Percentiles rank a stretch among this genome's conserved stretches.
These are phyloP conservation scores for Grosmannia penicillata DNA, from an alignment of 2,329 filamentous ascomycete genomes.

Conservation along the genomic window DNA sequence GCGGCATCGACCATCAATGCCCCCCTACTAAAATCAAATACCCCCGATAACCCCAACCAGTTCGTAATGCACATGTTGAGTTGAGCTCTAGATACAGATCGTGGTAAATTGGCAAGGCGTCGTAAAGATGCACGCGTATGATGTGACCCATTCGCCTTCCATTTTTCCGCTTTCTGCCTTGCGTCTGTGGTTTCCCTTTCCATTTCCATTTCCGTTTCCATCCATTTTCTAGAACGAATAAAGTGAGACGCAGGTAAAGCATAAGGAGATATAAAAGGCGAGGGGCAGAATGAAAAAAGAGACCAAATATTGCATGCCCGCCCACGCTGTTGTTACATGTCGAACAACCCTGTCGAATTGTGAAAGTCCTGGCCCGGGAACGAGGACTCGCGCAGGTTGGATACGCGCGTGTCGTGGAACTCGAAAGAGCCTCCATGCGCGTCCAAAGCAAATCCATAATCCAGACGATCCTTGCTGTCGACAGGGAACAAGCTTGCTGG, in stretches of 20 bases:
- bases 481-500: slow-evolving; percentile 14
- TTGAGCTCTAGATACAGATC: slow-evolving; percentile 1
- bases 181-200: no score
- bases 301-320: not conserved
- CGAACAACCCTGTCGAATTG: slow-evolving; percentile 4
- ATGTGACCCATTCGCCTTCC: not conserved
- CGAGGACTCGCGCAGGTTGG: slow-evolving; percentile 2
- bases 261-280: no score
- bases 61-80: not conserved
- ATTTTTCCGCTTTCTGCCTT: not conserved
- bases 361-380: slow-evolving; percentile 3
- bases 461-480: slow-evolving; percentile 13
- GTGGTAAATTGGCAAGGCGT: not conserved
- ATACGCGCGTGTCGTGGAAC: slow-evolving; percentile 6
- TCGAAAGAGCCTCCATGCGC: slow-evolving; percentile 6
- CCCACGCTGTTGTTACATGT: slow-evolving; percentile 3
- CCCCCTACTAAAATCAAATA: not conserved
- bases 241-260: no score
- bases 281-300: no score
- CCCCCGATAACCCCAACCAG: no score
- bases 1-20: no score
- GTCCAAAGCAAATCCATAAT: slow-evolving; percentile 9
- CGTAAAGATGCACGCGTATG: slow-evolving; percentile 1
- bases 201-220: not conserved
- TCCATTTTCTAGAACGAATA: no score